Conservation (phyloP, 306 rosid genomes). For the Datisca glomerata region DNA sequence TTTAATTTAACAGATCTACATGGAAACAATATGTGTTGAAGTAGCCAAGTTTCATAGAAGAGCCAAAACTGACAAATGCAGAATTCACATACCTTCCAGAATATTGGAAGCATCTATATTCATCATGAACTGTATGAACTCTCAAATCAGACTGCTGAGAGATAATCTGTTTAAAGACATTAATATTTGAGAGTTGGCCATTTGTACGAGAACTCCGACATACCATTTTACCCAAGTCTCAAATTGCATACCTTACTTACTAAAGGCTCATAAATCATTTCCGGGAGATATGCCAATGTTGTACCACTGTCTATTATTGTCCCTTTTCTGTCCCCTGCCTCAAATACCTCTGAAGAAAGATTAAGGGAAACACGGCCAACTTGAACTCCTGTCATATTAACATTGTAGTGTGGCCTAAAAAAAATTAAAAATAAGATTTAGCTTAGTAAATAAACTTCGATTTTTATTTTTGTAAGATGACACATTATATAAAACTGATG, state of each 20-base stretch:
- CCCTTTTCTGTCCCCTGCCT: constrained; percentile 58
- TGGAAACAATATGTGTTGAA: no score
- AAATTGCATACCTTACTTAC: constrained; percentile 43
- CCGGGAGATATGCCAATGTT: constrained; percentile 98
- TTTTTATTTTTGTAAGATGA: no score
- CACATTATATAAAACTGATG: no score
- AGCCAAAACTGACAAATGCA: no score
- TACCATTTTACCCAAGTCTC: constrained; percentile 3
- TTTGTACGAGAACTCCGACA: neutral
- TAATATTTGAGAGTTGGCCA: neutral
- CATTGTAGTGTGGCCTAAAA: constrained; percentile 79
- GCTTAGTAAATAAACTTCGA: no score
- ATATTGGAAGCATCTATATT: constrained; percentile 88
- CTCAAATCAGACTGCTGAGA: constrained; percentile 60
- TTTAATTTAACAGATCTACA: no score
- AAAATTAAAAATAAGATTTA: constrained; percentile 7
- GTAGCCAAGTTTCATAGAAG: no score
- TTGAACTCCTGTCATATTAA: constrained; percentile 89
- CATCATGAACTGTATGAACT: constrained; percentile 70
- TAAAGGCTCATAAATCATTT: constrained; percentile 63
- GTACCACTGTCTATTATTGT: constrained; percentile 96
- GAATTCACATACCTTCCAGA: constrained; percentile 50
- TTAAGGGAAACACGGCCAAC: constrained; percentile 53
- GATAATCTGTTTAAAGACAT: constrained; percentile 41
- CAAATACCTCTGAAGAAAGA: constrained; percentile 51